A percentile compares a stretch with the other conserved stretches of the same genome.
These are phyloP conservation scores for Sarocladium brachiariae DNA, from an alignment of 2,329 filamentous ascomycete species.

Conservation along the genomic window DNA sequence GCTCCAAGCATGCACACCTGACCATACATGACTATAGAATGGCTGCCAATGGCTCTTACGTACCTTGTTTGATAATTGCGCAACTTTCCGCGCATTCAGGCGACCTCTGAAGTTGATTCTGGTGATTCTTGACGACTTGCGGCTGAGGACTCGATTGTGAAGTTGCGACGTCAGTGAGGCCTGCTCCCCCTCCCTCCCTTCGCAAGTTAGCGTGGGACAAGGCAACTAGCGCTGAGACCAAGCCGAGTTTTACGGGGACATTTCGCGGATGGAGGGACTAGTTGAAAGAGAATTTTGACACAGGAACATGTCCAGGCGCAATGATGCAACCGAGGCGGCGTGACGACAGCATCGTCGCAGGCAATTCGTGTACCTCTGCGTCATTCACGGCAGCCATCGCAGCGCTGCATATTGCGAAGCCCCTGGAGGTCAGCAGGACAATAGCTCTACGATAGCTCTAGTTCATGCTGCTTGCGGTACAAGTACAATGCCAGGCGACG, in stretches of 20 bases:
- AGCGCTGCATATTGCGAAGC: neutral
- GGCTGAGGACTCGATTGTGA: neutral
- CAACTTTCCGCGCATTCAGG: constrained; percentile 17
- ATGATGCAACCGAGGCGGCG: neutral
- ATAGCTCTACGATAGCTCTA: neutral
- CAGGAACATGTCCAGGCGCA: neutral
- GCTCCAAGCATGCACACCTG: constrained; percentile 12
- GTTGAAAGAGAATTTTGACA: neutral
- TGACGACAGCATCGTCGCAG: neutral
- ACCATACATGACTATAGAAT: constrained; percentile 22
- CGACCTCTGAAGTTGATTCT: constrained; percentile 13
- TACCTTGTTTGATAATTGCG: constrained; percentile 10
- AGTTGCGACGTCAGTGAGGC: constrained; percentile 13
- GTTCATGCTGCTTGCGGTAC: neutral
- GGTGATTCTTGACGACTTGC: constrained; percentile 14
- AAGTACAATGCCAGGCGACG: neutral
- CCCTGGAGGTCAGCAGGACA: too few species aligned
- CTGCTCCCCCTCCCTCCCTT: constrained; percentile 5
- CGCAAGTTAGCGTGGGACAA: neutral
- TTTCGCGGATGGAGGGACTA: neutral
- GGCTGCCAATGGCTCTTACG: constrained; percentile 12
- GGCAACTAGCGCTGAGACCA: constrained; percentile 2
- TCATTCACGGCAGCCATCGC: neutral
- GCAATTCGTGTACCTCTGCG: neutral
- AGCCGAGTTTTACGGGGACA: neutral